phyloP scores from a whole-genome alignment of 345 rosid genomes.

The Trapa bicornis region DNA sequence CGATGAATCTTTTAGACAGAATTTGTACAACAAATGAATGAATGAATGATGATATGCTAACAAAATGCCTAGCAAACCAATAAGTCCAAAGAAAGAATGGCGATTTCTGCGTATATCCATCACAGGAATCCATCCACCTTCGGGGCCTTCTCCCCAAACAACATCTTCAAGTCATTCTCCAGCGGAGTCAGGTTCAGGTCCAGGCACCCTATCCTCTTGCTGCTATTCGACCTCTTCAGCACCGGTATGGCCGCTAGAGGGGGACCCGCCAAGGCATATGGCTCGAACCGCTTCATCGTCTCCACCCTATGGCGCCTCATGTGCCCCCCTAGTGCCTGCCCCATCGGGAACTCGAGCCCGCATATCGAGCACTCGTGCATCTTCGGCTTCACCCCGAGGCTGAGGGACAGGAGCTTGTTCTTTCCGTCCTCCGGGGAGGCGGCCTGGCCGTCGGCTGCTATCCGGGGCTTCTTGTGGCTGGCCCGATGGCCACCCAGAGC shows the following conservation, averaged over 20 bases:
- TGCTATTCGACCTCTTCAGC: conserved; percentile 11
- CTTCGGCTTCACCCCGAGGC: not conserved
- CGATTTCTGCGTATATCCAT: not conserved
- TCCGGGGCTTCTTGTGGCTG: conserved; percentile 25
- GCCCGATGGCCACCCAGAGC: conserved; percentile 41
- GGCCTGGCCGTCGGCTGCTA: not conserved
- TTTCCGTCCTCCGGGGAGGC: no score
- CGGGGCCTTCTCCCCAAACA: conserved; percentile 12
- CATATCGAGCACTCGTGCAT: conserved; percentile 16
- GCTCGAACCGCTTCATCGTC: not conserved
- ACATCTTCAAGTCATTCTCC: conserved; percentile 15
- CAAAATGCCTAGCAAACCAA: not conserved
- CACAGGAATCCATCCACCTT: conserved; percentile 3
- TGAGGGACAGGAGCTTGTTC: no score
- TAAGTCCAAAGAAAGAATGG: not conserved
- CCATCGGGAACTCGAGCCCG: conserved; percentile 14
- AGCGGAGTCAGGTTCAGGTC: conserved; percentile 18
- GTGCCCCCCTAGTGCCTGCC: conserved; percentile 21
- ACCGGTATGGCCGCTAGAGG: not conserved
- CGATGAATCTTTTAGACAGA: not conserved
- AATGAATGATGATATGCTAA: not conserved
- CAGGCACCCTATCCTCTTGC: conserved; percentile 9
- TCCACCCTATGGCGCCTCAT: conserved; percentile 16
- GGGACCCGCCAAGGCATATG: not conserved
- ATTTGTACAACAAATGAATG: conserved; percentile 1